Conservation (phyloP, 148 eudicot genomes). For the Polygonum maritimum region DNA sequence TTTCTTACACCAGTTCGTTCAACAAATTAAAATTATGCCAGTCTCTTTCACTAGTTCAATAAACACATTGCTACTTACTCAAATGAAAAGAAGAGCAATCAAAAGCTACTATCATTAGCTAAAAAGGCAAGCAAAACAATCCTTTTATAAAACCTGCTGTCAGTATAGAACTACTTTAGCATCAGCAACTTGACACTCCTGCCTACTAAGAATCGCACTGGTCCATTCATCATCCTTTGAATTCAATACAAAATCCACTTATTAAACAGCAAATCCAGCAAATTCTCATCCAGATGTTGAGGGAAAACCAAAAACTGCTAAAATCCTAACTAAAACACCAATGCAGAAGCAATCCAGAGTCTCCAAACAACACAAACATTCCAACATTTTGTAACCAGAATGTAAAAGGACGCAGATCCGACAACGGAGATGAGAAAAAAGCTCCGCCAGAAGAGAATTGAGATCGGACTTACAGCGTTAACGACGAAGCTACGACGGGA, state of each 20-base stretch:
- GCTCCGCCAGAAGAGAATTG: not conserved
- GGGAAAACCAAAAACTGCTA: not conserved
- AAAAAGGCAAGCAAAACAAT: not conserved
- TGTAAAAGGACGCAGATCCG: not conserved
- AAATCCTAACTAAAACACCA: not conserved
- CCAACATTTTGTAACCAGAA: not conserved
- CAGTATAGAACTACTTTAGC: not conserved
- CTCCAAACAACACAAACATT: not conserved
- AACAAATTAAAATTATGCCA: not conserved
- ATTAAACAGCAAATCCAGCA: not conserved
- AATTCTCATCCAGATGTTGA: not conserved
- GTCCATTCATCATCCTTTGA: not conserved
- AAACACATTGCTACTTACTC: not conserved
- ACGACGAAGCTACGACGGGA: conserved; percentile 33
- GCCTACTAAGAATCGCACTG: not conserved
- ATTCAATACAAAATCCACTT: not conserved
- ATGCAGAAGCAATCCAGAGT: not conserved
- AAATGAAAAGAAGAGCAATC: not conserved
- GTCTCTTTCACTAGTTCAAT: not conserved
- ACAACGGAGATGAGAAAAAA: not conserved
- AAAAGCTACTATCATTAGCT: not conserved
- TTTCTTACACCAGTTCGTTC: not conserved
- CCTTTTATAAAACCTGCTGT: not conserved
- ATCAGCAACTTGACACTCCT: not conserved
- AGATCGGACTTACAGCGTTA: conserved; percentile 43